Percentiles rank a stretch among this genome's conserved stretches.
Evolutionary conservation across 352 stramenopile genomes (phyloP).

Genomic region (Phytophthora multivora): DNA sequence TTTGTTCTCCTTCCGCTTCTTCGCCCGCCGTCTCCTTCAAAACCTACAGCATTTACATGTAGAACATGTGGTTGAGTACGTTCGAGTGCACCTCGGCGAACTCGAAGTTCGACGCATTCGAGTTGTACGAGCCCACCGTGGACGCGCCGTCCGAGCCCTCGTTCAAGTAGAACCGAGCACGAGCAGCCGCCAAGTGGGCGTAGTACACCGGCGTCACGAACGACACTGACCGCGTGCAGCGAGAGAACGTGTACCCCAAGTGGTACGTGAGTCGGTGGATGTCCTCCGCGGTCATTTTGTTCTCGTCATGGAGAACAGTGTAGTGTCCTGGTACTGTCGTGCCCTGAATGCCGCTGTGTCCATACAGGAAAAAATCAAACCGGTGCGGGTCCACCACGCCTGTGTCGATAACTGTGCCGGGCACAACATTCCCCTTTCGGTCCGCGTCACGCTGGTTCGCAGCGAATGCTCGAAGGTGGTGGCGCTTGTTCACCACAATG

Average conservation of each 20-base stretch:
- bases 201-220: constrained; percentile 88
- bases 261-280: constrained; percentile 69
- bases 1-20: constrained; percentile 44
- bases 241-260: constrained; percentile 83
- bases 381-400: constrained; percentile 81
- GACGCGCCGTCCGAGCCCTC: constrained; percentile 57
- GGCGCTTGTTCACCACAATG: constrained; percentile 86
- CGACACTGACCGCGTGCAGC: constrained; percentile 85
- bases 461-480: constrained; percentile 80
- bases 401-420: constrained; percentile 79
- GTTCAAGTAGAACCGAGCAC: constrained; percentile 80
- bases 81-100: constrained; percentile 60
- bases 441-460: constrained; percentile 44
- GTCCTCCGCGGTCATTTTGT: constrained; percentile 59
- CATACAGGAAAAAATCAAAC: constrained; percentile 89
- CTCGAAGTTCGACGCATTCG: constrained; percentile 56
- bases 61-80: constrained; percentile 64
- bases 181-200: constrained; percentile 79
- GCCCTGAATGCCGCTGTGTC: constrained; percentile 77
- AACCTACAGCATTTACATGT: constrained; percentile 17
- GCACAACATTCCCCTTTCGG: constrained; percentile 68
- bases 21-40: constrained; percentile 39
- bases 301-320: constrained; percentile 80
- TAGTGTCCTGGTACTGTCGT: constrained; percentile 86
- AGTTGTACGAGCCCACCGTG: constrained; percentile 54